Evolutionary conservation across 2,329 filamentous ascomycete species (phyloP).

Genomic region (Colletotrichum ledebouriae): DNA sequence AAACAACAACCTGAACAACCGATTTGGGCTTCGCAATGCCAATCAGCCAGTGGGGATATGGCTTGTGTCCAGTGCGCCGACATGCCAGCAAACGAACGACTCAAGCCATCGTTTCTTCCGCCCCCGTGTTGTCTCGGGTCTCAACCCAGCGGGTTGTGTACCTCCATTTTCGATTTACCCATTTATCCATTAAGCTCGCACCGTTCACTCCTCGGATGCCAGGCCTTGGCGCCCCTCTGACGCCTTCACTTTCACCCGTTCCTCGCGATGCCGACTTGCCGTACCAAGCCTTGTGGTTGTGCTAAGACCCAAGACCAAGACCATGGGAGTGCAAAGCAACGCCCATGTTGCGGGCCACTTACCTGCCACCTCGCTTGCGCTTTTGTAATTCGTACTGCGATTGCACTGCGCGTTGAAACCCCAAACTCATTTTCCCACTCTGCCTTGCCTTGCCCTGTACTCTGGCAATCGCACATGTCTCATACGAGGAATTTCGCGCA

Average conservation of each 20-base stretch:
- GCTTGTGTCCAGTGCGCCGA: conserved; percentile 15
- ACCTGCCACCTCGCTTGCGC: conserved; percentile 32
- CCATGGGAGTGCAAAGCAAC: conserved; percentile 2
- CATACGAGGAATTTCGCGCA: conserved; percentile 4
- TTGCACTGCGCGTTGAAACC: neutral
- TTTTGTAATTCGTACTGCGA: neutral
- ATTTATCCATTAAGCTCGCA: conserved; percentile 5
- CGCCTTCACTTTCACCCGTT: conserved; percentile 16
- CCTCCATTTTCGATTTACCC: neutral
- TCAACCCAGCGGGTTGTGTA: neutral
- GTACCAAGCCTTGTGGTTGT: conserved; percentile 37
- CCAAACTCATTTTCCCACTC: conserved; percentile 1
- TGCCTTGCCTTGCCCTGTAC: neutral
- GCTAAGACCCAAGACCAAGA: conserved; percentile 17
- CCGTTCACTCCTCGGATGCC: conserved; percentile 4
- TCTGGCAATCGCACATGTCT: neutral
- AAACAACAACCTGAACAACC: conserved; percentile 10
- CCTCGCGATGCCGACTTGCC: conserved; percentile 40
- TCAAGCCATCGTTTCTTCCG: conserved; percentile 16
- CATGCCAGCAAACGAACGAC: conserved; percentile 20
- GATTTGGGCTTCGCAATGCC: neutral
- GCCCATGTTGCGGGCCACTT: conserved; percentile 25
- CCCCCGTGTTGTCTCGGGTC: conserved; percentile 12
- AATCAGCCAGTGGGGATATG: conserved; percentile 19
- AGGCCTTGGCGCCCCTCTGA: neutral